These are phyloP conservation scores for Alternaria arbusti DNA, from an alignment of 2,329 filamentous ascomycete species.

Conservation along the genomic window DNA sequence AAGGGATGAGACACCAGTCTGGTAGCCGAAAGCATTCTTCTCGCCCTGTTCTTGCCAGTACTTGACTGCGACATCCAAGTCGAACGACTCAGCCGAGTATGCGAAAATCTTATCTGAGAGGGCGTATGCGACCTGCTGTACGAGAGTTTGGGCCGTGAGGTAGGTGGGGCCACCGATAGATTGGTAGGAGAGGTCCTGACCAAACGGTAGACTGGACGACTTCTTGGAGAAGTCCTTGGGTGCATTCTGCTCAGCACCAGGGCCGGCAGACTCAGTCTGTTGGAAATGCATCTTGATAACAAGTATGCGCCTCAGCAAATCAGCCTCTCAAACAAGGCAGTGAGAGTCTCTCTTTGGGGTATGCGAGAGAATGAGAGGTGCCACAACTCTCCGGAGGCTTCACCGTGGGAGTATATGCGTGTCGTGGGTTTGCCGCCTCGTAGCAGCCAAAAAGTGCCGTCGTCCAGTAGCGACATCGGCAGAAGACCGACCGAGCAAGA, in stretches of 20 bases:
- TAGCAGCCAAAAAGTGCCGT: slow-evolving; percentile 23
- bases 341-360: slow-evolving; percentile 13
- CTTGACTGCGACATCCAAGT: slow-evolving; percentile 83
- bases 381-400: slow-evolving; percentile 17
- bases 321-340: slow-evolving; percentile 1
- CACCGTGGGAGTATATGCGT: slow-evolving; percentile 19
- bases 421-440: slow-evolving; percentile 15
- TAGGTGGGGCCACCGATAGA: slow-evolving; percentile 87
- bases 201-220: slow-evolving; percentile 60
- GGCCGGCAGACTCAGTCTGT: slow-evolving; percentile 46
- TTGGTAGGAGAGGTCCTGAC: slow-evolving; percentile 58
- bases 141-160: slow-evolving; percentile 87
- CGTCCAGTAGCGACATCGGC: slow-evolving; percentile 37
- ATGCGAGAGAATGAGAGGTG: slow-evolving; percentile 16
- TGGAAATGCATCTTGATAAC: slow-evolving; percentile 46
- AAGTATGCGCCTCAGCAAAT: slow-evolving; percentile 16
- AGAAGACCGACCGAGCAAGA: slow-evolving; percentile 35
- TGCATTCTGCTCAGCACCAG: slow-evolving; percentile 37
- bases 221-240: slow-evolving; percentile 49
- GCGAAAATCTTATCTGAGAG: slow-evolving; percentile 97
- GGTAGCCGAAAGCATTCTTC: slow-evolving; percentile 81
- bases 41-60: slow-evolving; percentile 74
- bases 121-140: slow-evolving; percentile 94
- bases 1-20: slow-evolving; percentile 77
- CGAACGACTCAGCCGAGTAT: slow-evolving; percentile 92